Conservation (phyloP, 257 asterid genomes). For the Hygrophila difformis region DNA sequence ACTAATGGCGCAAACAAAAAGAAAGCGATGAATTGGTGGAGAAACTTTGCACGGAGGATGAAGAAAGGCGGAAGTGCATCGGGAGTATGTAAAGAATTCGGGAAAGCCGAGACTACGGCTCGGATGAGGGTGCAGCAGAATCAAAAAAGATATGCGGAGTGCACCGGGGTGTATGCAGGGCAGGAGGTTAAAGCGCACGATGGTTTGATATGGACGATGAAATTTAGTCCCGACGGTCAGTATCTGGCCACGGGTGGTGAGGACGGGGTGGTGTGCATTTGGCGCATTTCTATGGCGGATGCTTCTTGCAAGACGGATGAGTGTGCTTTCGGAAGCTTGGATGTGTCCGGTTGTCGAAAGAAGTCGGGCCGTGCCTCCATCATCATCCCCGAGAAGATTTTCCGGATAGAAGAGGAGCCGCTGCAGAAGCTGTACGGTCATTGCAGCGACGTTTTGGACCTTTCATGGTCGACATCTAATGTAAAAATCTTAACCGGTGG, state of each 20-base stretch:
- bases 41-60: conserved; percentile 22
- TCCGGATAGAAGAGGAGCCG: conserved; percentile 51
- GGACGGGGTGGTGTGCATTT: conserved; percentile 64
- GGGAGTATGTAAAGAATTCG: conserved; percentile 7
- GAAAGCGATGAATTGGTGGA: conserved; percentile 48
- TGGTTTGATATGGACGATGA: conserved; percentile 64
- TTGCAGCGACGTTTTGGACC: conserved; percentile 47
- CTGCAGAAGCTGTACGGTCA: conserved; percentile 54
- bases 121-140: conserved; percentile 27
- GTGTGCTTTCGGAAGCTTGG: conserved; percentile 16
- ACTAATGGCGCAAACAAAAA: conserved; percentile 17
- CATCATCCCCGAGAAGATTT: conserved; percentile 45
- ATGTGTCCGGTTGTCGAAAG: conserved; percentile 7
- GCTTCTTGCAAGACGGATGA: conserved; percentile 16
- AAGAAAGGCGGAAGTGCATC: conserved; percentile 20
- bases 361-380: conserved; percentile 23
- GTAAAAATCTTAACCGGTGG: conserved; percentile 30
- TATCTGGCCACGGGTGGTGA: conserved; percentile 77
- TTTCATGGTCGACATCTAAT: conserved; percentile 82
- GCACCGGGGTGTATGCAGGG: conserved; percentile 37
- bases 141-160: conserved; percentile 41
- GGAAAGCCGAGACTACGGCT: conserved; percentile 13
- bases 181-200: conserved; percentile 58
- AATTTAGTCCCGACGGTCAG: conserved; percentile 67
- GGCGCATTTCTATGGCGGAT: conserved; percentile 37